Base-by-base conservation (phyloP, 148 eudicot genomes). In the Pharnaceum exiguum region DNA sequence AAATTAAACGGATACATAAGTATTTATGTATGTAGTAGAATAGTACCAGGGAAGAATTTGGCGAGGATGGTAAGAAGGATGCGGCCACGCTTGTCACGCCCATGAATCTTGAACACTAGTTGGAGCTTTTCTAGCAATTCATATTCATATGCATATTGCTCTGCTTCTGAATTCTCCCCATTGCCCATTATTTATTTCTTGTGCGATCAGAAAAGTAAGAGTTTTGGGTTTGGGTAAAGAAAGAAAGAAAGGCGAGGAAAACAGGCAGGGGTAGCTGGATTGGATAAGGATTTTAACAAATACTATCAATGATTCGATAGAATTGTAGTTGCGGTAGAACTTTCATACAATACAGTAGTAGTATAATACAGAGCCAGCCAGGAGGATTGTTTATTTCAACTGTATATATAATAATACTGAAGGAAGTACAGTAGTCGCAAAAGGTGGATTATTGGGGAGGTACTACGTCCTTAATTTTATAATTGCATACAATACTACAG, bases 31-130 rank as follows among this genome's bases (percentile, higher is more conserved):
- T 9, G 17, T 13, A 56, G 5, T 30, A 43, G 22, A 7, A 44
- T 0, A n/a, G 22, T 76, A 86, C 95, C 89, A 18, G 87, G 95
- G 44, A 83, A 81, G 74, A 61, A 62, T 46, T 81, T 84, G 38
- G 80, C 86, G 68, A 74, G 67, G 53, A 84, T 51, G 57, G 60
- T 68, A 12, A 84, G 78, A 51, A 84, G 23, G 13, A 67, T 46
- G 22, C 68, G 69, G 47, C 90, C 90, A 0, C 60, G 72, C 49
- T 71, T 81, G 35, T 84, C 86, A 1, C 68, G 55, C 38, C 90
- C 90, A 57, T 76, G 75, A 68, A 84, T 73, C 60, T 75, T 68
- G 74, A 81, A 76, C n/a, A 81, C 57, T n/a, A n/a, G n/a, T 23
- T 71, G 40, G 27, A 75, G 81, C 35, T 71, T 78, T 0, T 76